These are phyloP conservation scores for Lepiota subincarnata DNA, from an alignment of 768 basidiomycete genomes.

Conservation along the genomic window DNA sequence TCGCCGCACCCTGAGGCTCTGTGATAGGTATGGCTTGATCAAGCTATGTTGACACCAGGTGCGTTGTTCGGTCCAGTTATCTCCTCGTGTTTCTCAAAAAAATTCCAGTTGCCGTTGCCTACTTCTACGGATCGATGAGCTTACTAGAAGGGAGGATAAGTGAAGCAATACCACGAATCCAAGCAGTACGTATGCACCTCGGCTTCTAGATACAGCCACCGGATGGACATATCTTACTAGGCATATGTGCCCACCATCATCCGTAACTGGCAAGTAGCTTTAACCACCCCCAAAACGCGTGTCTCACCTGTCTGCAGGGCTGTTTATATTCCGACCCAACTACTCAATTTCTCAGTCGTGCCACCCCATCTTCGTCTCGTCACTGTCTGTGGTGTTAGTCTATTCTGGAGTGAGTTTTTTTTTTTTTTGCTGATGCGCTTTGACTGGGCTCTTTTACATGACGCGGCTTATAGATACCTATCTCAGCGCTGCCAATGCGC, in stretches of 20 bases:
- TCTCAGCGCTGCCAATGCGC: constrained; percentile 53
- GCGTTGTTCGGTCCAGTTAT: constrained; percentile 11
- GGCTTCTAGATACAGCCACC: background rate
- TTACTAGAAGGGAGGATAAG: constrained; percentile 69
- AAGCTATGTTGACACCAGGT: constrained; percentile 73
- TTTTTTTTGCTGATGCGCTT: background rate
- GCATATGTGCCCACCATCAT: constrained; percentile 70
- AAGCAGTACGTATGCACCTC: constrained; percentile 32
- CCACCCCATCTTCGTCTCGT: constrained; percentile 76
- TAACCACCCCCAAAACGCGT: background rate
- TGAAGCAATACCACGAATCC: constrained; percentile 42
- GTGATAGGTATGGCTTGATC: constrained; percentile 74
- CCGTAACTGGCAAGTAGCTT: constrained; percentile 60
- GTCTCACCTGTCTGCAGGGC: constrained; percentile 35
- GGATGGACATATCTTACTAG: constrained; percentile 25
- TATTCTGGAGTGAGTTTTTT: constrained; percentile 72
- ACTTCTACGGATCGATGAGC: constrained; percentile 71
- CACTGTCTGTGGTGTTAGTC: constrained; percentile 68
- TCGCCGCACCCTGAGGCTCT: background rate
- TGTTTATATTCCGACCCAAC: constrained; percentile 73
- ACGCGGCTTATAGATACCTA: constrained; percentile 46
- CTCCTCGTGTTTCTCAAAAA: background rate
- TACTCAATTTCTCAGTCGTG: constrained; percentile 74
- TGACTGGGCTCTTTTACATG: constrained; percentile 2
- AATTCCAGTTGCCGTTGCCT: constrained; percentile 37